phyloP scores from a whole-genome alignment of 495 filamentous ascomycete genomes.

The Paragyromitra xinjiangensis region DNA sequence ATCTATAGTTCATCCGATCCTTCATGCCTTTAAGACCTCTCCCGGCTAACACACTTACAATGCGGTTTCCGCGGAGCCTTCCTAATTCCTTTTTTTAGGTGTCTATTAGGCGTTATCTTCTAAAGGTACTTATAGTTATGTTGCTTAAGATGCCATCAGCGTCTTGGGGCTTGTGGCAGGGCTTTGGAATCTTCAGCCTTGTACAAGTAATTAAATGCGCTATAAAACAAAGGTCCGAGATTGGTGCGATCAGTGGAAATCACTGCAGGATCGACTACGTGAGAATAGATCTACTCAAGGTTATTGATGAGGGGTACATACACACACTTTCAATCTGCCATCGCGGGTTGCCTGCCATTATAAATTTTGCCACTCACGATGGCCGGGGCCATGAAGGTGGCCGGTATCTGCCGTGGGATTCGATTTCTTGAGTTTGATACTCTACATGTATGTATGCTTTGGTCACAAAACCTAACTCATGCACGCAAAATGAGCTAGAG shows the following conservation, averaged over 20 bases:
- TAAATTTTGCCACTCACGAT: slow-evolving; percentile 32
- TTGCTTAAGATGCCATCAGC: slow-evolving; percentile 11
- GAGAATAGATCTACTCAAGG: slow-evolving; percentile 34
- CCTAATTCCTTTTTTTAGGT: not conserved
- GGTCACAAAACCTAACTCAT: slow-evolving; percentile 29
- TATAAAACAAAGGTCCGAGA: slow-evolving; percentile 3
- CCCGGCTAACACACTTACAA: slow-evolving; percentile 1
- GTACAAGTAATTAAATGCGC: slow-evolving; percentile 23
- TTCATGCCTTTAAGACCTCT: slow-evolving; percentile 22
- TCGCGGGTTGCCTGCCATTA: slow-evolving; percentile 25
- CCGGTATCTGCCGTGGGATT: slow-evolving; percentile 33
- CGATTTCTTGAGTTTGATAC: slow-evolving; percentile 3
- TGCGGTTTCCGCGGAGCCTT: slow-evolving; percentile 23
- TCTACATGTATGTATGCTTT: slow-evolving; percentile 12
- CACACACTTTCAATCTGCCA: slow-evolving; percentile 20
- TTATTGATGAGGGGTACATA: slow-evolving; percentile 29
- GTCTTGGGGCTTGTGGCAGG: slow-evolving; percentile 9
- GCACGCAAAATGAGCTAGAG: slow-evolving; percentile 18
- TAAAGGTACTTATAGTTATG: slow-evolving; percentile 3
- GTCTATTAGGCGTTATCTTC: not conserved
- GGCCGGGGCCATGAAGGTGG: slow-evolving; percentile 10
- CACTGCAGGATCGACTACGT: slow-evolving; percentile 27
- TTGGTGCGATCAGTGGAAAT: slow-evolving; percentile 27
- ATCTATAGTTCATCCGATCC: slow-evolving; percentile 37
- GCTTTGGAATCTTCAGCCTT: not conserved